Evolutionary conservation across 2,329 filamentous ascomycete genomes (phyloP).

Genomic region (Trichoderma lentiforme): DNA sequence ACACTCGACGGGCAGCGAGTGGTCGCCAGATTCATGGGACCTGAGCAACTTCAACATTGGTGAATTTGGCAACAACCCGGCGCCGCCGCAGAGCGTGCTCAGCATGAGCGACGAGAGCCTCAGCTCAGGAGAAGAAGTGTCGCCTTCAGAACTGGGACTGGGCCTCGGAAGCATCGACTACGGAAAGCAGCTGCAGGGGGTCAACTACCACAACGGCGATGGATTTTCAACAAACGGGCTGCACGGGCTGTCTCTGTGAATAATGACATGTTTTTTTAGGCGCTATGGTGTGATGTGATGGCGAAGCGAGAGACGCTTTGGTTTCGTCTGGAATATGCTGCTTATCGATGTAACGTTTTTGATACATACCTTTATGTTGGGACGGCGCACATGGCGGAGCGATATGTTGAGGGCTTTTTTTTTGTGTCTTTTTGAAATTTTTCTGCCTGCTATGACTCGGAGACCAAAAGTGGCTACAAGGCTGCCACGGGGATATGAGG

Average conservation of each 20-base stretch:
- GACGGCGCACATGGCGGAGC: constrained; percentile 14
- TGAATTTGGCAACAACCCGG: constrained; percentile 43
- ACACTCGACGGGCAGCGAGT: constrained; percentile 40
- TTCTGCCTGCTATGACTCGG: not conserved
- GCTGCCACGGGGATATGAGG: constrained; percentile 15
- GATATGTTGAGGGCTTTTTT: constrained; percentile 1
- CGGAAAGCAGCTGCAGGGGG: constrained; percentile 26
- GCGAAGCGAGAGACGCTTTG: not conserved
- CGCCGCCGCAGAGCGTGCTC: constrained; percentile 50
- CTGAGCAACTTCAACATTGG: constrained; percentile 48
- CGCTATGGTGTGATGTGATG: constrained; percentile 13
- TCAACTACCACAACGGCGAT: constrained; percentile 11
- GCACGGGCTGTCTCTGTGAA: constrained; percentile 8
- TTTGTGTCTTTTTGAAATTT: not conserved
- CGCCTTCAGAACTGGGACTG: constrained; percentile 45
- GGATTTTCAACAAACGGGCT: constrained; percentile 9
- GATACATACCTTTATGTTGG: not conserved
- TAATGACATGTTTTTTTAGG: constrained; percentile 2
- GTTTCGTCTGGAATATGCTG: not conserved
- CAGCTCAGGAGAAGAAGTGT: constrained; percentile 52
- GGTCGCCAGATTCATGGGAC: constrained; percentile 59
- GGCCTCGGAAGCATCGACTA: constrained; percentile 38
- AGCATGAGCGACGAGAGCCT: constrained; percentile 58
- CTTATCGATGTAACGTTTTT: constrained; percentile 5
- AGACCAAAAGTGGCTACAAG: constrained; percentile 3